Conservation (phyloP, 1,284 basidiomycete species). For the Ganoderma lingzhi region DNA sequence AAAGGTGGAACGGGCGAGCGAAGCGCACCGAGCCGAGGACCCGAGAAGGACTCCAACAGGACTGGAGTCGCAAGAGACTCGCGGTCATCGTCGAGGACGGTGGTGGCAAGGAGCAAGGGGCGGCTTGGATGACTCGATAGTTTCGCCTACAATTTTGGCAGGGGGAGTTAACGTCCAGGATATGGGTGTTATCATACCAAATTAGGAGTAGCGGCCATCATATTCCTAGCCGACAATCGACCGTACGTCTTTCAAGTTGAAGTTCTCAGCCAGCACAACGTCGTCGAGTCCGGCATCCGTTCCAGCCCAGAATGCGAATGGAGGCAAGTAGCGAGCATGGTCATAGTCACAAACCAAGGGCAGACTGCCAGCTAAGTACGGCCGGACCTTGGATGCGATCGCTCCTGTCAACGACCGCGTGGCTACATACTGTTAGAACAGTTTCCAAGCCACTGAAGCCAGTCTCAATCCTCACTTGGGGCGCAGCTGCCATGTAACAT, state of each 20-base stretch:
- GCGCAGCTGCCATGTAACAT: not conserved
- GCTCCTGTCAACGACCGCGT: not conserved
- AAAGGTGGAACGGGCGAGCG: slow-evolving; percentile 44
- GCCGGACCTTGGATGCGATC: slow-evolving; percentile 1
- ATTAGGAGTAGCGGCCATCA: slow-evolving; percentile 9
- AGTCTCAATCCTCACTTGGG: not conserved
- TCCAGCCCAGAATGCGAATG: not conserved
- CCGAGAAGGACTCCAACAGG: slow-evolving; percentile 36
- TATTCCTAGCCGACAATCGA: not conserved
- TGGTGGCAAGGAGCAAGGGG: slow-evolving; percentile 28
- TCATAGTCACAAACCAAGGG: slow-evolving; percentile 1
- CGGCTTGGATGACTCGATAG: slow-evolving; percentile 25
- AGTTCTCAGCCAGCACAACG: not conserved
- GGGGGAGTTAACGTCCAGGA: not conserved
- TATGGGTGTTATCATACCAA: slow-evolving; percentile 22
- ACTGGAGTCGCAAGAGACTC: slow-evolving; percentile 38
- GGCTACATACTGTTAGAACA: not conserved
- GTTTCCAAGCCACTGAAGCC: not conserved
- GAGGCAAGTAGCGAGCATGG: not conserved
- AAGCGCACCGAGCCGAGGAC: slow-evolving; percentile 31
- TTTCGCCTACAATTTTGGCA: slow-evolving; percentile 13
- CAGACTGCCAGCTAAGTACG: not conserved
- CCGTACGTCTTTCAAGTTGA: no score
- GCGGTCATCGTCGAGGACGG: slow-evolving; percentile 33
- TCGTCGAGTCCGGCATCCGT: no score